phyloP scores from a whole-genome alignment of 2,329 filamentous ascomycete genomes.

The Xylaria multiplex region DNA sequence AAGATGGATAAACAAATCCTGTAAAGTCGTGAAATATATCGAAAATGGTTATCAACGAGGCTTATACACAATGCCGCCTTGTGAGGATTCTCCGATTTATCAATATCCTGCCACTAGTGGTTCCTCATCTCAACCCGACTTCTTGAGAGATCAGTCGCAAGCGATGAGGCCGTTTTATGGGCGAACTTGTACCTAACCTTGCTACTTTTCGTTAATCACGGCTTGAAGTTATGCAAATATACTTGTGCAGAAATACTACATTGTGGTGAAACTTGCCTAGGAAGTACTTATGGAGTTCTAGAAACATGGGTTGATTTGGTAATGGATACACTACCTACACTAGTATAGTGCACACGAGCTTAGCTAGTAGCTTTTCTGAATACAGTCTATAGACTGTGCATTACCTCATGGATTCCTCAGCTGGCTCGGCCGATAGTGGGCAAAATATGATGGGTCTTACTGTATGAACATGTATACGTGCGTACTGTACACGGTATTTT shows the following conservation, averaged over 20 bases:
- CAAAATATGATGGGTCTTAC: not conserved
- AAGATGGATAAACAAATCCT: no score
- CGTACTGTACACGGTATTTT: constrained; percentile 1
- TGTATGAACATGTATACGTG: not conserved
- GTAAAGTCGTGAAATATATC: no score
- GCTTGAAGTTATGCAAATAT: not conserved
- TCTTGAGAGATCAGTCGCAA: no score
- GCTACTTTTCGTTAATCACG: not conserved
- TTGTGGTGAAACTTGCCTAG: no score
- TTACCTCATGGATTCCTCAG: not conserved
- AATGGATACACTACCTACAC: not conserved
- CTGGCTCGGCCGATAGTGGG: not conserved
- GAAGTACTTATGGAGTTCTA: not conserved
- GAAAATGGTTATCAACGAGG: no score
- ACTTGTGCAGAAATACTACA: not conserved
- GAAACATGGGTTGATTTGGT: constrained; percentile 13
- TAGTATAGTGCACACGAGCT: not conserved
- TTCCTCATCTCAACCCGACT: no score
- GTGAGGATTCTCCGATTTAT: no score
- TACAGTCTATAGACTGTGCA: constrained; percentile 14
- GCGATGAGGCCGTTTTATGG: no score
- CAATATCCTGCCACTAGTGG: no score
- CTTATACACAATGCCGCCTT: no score
- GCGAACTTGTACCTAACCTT: no score
- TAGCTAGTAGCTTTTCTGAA: not conserved